Percentiles rank a stretch among this genome's conserved stretches.
Evolutionary conservation across 345 rosid species (phyloP).

Genomic region (Stellera chamaejasme): DNA sequence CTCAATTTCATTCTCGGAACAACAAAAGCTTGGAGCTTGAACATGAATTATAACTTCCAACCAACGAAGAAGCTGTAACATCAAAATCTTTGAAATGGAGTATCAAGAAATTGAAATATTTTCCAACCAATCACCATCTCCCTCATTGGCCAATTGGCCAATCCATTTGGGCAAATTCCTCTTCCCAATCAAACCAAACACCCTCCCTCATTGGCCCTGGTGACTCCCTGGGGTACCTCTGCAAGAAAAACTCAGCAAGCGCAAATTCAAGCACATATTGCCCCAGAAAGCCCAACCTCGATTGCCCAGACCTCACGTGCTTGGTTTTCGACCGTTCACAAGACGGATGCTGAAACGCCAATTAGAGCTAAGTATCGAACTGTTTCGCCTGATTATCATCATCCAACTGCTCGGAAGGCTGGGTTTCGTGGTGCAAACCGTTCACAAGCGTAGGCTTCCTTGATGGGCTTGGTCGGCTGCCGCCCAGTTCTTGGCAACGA

Average conservation of each 20-base stretch:
- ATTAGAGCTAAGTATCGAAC: slow-evolving; percentile 68
- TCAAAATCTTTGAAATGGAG: too few relatives aligned
- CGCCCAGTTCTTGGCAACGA: too few relatives aligned
- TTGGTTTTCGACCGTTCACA: slow-evolving; percentile 78
- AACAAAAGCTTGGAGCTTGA: too few relatives aligned
- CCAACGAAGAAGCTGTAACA: too few relatives aligned
- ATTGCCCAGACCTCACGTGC: slow-evolving; percentile 80
- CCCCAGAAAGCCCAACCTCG: slow-evolving; percentile 75
- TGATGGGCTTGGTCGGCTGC: too few relatives aligned
- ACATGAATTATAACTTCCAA: too few relatives aligned
- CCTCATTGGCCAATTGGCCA: too few relatives aligned
- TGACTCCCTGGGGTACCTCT: slow-evolving; percentile 87
- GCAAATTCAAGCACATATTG: slow-evolving; percentile 94
- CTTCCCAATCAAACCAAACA: slow-evolving; percentile 87
- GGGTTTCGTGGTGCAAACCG: too few relatives aligned
- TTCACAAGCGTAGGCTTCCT: too few relatives aligned
- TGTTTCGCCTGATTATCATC: slow-evolving; percentile 96
- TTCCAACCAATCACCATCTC: too few relatives aligned
- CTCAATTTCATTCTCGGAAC: too few relatives aligned
- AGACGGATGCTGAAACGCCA: slow-evolving; percentile 88
- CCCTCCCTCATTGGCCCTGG: slow-evolving; percentile 95
- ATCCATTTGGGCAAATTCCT: slow-evolving; percentile 78
- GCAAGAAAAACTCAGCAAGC: slow-evolving; percentile 67
- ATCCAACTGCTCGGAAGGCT: slow-evolving; percentile 45
- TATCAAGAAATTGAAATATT: too few relatives aligned